Evolutionary conservation across 192 early-diverging fungal genomes (phyloP).

Genomic region (Obelidium mucronatum): DNA sequence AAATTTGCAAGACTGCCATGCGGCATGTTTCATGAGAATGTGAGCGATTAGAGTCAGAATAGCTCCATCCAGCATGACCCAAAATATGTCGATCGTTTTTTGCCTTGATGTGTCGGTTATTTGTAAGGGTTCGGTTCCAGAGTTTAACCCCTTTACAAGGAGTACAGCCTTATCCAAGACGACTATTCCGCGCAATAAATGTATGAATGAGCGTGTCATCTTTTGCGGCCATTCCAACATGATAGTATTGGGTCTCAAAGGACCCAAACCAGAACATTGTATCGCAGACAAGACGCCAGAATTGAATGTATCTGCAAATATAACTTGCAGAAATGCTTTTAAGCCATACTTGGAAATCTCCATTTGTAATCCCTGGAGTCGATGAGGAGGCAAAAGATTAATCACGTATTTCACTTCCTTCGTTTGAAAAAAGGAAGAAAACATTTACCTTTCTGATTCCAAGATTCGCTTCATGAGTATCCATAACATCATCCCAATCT

Average conservation of each 20-base stretch:
- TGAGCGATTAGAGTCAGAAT: slow-evolving; percentile 39
- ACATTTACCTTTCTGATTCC: no score
- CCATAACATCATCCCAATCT: no score
- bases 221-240: slow-evolving; percentile 36
- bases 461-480: no score
- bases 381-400: no score
- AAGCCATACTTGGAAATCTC: slow-evolving; percentile 11
- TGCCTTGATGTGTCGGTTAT: not conserved
- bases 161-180: slow-evolving; percentile 33
- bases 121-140: not conserved
- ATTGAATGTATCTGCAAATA: slow-evolving; percentile 13
- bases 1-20: slow-evolving; percentile 19
- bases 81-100: slow-evolving; percentile 9
- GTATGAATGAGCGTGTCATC: slow-evolving; percentile 9
- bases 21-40: slow-evolving; percentile 32
- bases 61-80: slow-evolving; percentile 32
- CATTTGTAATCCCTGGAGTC: no score
- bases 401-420: no score
- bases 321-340: slow-evolving; percentile 30
- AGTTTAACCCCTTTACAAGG: slow-evolving; percentile 31
- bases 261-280: slow-evolving; percentile 34
- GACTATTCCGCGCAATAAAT: slow-evolving; percentile 14
- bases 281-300: slow-evolving; percentile 24
- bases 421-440: no score
- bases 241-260: slow-evolving; percentile 36